Evolutionary conservation across 1,284 basidiomycete genomes (phyloP).

Genomic region (Malassezia vespertilionis): DNA sequence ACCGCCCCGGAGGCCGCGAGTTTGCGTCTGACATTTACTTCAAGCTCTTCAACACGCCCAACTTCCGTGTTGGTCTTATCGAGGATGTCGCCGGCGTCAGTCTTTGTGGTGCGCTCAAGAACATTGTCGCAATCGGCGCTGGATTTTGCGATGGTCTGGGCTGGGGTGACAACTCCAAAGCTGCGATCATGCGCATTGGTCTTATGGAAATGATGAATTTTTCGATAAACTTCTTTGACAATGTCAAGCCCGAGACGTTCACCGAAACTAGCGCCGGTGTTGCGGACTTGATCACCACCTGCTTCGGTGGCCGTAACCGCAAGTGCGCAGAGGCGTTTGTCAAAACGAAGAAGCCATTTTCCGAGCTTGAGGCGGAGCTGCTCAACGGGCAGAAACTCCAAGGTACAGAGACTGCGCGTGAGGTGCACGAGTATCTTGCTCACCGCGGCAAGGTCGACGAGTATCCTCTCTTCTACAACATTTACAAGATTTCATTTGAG

Average conservation of each 20-base stretch:
- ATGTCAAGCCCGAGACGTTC: constrained; percentile 53
- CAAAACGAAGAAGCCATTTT: constrained; percentile 52
- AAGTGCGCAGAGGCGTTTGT: constrained; percentile 54
- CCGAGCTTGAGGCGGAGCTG: constrained; percentile 53
- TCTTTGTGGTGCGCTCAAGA: constrained; percentile 56
- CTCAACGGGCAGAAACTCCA: constrained; percentile 55
- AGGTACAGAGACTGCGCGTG: constrained; percentile 53
- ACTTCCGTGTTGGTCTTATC: constrained; percentile 53
- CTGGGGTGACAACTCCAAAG: constrained; percentile 56
- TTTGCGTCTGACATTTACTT: constrained; percentile 34
- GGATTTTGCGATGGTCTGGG: constrained; percentile 54
- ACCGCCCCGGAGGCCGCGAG: constrained; percentile 45
- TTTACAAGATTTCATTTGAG: constrained; percentile 44
- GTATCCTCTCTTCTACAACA: constrained; percentile 54
- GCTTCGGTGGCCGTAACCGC: constrained; percentile 54
- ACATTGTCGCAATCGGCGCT: constrained; percentile 54
- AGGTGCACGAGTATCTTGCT: constrained; percentile 52
- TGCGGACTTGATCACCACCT: constrained; percentile 56
- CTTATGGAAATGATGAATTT: constrained; percentile 49
- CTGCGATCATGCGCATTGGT: constrained; percentile 54
- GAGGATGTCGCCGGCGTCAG: constrained; percentile 55
- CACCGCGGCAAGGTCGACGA: constrained; percentile 50
- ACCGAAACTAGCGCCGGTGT: constrained; percentile 52
- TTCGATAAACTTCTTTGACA: constrained; percentile 53
- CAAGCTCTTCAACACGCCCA: constrained; percentile 51